Evolutionary conservation across 2,329 filamentous ascomycete species (phyloP), one percentile per base, ranked within the genome.

Genomic region (Sordariomycetes sp.): DNA sequence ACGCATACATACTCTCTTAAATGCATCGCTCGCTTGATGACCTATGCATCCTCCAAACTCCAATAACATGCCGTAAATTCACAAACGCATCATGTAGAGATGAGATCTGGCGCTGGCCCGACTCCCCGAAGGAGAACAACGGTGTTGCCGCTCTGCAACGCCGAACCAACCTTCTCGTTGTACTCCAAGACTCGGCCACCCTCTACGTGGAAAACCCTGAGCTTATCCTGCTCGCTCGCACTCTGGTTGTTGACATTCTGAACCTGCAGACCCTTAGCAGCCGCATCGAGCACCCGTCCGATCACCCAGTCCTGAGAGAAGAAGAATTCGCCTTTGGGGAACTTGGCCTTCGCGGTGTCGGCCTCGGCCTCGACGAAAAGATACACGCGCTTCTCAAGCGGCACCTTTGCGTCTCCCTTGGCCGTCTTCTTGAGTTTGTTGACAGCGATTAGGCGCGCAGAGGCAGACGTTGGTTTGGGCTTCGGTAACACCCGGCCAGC

Each of bases 191-290:
- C 57, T 38, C 86, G 67, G 0, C 92, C 92, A 0, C 82, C 85
- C 53, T 98, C 88, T 1, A 98, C 85, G 54, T 96, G 88, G 50
- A 94, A 98, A 0, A 98, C 78, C 8, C 92, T 66, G 43, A 98
- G 55, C 57, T 82, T 82, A 39, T 87, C 80, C 53, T 82, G 79
- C 61, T 93, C 86, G 10, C 80, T 72, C 3, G 71, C 73, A 1
- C 76, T 79, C 46, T 82, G 70, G 48, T 93, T 93, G 51, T 94
- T 94, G 42, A 90, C 59, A 45, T 94, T 94, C 49, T 83, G 72
- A 8, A 93, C 78, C 59, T 90, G 84, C 39, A 94, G 55, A 37
- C 73, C 72, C 57, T 74, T 79, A 0, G 86, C 86, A 12, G 86
- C 86, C 5, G 79, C 72, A 52, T 94, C 86, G 34, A 94, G 60